Evolutionary conservation across 2,329 filamentous ascomycete genomes (phyloP), one percentile per base, ranked within the genome.

Genomic region (Phialocephala sp.): DNA sequence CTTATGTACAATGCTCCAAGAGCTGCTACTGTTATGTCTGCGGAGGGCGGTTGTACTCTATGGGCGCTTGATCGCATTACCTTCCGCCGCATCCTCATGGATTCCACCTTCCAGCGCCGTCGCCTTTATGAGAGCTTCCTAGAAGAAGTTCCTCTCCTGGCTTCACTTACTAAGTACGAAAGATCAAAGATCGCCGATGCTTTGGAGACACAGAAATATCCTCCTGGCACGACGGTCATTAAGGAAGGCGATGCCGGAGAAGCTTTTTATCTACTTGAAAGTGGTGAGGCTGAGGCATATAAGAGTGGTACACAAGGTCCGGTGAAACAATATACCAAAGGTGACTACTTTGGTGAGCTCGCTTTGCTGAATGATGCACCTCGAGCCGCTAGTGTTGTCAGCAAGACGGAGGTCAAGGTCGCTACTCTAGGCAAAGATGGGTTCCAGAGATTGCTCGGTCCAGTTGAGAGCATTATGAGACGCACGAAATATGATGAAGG

Each of bases 1-100:
- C 84, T 99, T 74, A 98, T 99, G 95, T 98, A 99, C 82, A 97
- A 98, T 75, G 93, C 95, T 24, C 95, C 95, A 32, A 92, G 95
- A 75, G 95, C 95, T 50, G 95, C 95, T 3, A 98, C 95, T 0
- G 92, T 99, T 66, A 87, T 96, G 67, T 97, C 92, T 36, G 89
- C 90, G 14, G 92, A 96, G 74, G 78, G 89, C 2, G 82, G 86
- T 39, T 94, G 91, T 75, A 94, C 91, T 3, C 85, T 99, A 11
- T 99, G 95, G 95, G 93, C 93, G 22, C 84, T 99, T 59, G 95
- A 99, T 77, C 92, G 95, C 61, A 86, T 97, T 69, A 99, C 95
- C 11, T 99, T 99, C 85, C 93, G 95, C 73, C 92, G 95, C 67
- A 98, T 99, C 70, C 85, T 99, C 68, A 97, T 99, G 94, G 94